Evolutionary conservation across 1,284 basidiomycete species (phyloP).

Genomic region (Porodaedalea pini): DNA sequence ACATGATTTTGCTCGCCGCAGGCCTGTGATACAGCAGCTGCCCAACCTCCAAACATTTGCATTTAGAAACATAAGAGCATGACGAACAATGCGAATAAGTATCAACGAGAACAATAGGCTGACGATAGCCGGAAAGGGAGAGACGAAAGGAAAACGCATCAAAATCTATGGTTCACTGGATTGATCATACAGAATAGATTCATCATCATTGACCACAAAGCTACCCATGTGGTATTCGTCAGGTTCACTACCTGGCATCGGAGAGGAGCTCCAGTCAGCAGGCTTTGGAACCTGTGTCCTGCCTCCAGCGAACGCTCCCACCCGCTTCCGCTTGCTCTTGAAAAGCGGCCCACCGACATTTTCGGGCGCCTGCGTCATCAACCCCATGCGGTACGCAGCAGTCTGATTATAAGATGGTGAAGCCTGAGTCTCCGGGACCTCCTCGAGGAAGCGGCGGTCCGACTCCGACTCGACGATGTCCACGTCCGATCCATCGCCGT

Average conservation of each 20-base stretch:
- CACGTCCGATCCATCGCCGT: conserved; percentile 50
- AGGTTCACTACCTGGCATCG: conserved; percentile 37
- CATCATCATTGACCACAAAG: conserved; percentile 75
- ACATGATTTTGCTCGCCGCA: background rate
- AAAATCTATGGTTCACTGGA: conserved; percentile 27
- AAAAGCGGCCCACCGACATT: conserved; percentile 50
- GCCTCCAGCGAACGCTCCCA: conserved; percentile 35
- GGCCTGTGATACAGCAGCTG: background rate
- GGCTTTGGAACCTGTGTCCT: conserved; percentile 23
- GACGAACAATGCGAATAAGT: background rate
- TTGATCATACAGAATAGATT: conserved; percentile 38
- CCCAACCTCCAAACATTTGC: background rate
- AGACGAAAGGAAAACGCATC: background rate
- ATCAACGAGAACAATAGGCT: background rate
- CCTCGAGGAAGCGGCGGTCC: conserved; percentile 66
- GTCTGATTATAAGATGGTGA: conserved; percentile 74
- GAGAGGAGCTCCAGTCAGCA: conserved; percentile 54
- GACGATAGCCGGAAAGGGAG: background rate
- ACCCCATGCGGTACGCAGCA: conserved; percentile 60
- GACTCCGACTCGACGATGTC: conserved; percentile 62
- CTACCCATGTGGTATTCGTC: conserved; percentile 70
- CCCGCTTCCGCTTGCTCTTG: conserved; percentile 43
- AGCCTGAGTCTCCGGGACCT: conserved; percentile 65
- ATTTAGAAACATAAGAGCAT: too few species aligned
- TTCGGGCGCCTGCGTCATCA: conserved; percentile 63